Base-by-base conservation (phyloP, 306 rosid genomes). In the Crataegus laevigata region DNA sequence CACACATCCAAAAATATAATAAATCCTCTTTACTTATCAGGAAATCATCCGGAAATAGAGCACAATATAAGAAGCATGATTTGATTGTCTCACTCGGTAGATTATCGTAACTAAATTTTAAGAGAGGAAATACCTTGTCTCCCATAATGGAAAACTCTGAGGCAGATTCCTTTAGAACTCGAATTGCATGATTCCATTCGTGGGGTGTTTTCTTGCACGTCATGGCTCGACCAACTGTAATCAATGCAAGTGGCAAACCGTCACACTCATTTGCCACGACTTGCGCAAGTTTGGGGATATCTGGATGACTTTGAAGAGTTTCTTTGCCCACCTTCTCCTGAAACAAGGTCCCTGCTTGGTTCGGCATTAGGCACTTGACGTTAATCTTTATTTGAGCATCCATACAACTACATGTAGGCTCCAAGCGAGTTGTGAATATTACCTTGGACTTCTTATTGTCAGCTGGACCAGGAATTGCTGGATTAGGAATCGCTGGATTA, bases 391-490 rank as follows among this genome's bases (percentile, higher is more conserved):
- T 72, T 3, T 67, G 11, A 18, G 81, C 80, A 11, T 55, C 40
- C 88, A 85, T 85, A 26, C 64, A 65, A 25, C 4, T 36, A 8
- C 85, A 81, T 11, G 78, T 77, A 60, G 81, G 74, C 62, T 52
- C 28, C 12, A 1, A 12, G 1, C 81, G 75, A 19, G 85, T 78
- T 11, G 88, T 78, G 63, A 84, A 75, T 28, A 84, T 0, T 2
- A 81, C 29, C 66, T 78, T 81, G 8, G 77, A 78, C 47, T 63
- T 58, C 11, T 52, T 66, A 19, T 2, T 60, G 1, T 50, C 24
- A 4, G 11, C 42, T 38, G 65, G 52, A 36, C 2, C 14, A 3
- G 66, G 75, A 71, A 54, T 21, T 1, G 11, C 42, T 38, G 65
- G 65, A 36, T 11, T 21, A 1, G 52, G 75, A 71, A 54, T 21